These are phyloP conservation scores for Westerdykella sp. DNA, from an alignment of 2,329 filamentous ascomycete genomes.

Conservation along the genomic window DNA sequence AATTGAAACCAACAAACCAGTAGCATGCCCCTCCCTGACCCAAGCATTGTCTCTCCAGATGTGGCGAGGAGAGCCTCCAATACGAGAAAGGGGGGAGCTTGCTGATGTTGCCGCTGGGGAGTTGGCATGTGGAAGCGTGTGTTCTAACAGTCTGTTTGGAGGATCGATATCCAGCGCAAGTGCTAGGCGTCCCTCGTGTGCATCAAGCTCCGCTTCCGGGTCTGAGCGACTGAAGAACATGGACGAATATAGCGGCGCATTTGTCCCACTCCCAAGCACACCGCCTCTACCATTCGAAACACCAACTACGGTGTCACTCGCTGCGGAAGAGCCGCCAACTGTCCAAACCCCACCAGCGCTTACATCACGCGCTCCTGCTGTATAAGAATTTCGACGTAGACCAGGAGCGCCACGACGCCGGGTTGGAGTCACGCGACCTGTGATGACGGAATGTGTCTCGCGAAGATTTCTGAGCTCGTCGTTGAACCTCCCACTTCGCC, in stretches of 20 bases:
- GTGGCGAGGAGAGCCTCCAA: constrained; percentile 10
- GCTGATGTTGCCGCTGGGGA: constrained; percentile 4
- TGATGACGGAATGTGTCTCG: constrained; percentile 26
- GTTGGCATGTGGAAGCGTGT: constrained; percentile 11
- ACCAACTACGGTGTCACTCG: constrained; percentile 43
- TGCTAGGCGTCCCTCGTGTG: constrained; percentile 69
- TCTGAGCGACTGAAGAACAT: constrained; percentile 48
- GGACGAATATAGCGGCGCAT: constrained; percentile 58
- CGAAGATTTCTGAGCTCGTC: constrained; percentile 28
- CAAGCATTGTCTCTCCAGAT: constrained; percentile 41
- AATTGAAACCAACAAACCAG: constrained; percentile 26
- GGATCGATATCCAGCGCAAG: constrained; percentile 75
- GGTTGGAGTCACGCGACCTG: constrained; percentile 13
- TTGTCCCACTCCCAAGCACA: constrained; percentile 63
- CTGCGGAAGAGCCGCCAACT: constrained; percentile 63
- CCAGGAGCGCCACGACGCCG: constrained; percentile 14
- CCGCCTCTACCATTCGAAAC: constrained; percentile 59
- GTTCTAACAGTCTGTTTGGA: constrained; percentile 56
- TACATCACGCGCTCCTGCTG: constrained; percentile 39
- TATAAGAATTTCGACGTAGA: constrained; percentile 18
- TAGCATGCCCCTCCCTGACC: constrained; percentile 26
- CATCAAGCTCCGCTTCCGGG: constrained; percentile 56
- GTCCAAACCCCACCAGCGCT: constrained; percentile 70
- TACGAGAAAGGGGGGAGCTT: neutral
- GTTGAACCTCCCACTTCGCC: constrained; percentile 27